phyloP scores from a whole-genome alignment of 2,329 filamentous ascomycete species.

The Thermomyces lanuginosus region DNA sequence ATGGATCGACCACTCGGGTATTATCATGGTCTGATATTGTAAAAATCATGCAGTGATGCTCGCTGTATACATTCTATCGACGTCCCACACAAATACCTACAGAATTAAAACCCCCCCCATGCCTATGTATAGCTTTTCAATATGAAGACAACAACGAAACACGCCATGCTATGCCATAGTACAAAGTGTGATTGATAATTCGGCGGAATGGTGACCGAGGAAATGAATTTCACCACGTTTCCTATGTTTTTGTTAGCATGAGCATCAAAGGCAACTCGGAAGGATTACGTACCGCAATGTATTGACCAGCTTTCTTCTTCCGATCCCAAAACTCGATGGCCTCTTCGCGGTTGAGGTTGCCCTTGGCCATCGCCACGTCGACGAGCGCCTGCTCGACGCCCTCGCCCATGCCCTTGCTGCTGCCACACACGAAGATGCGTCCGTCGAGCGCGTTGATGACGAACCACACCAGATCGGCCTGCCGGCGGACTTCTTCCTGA shows the following conservation, averaged over 20 bases:
- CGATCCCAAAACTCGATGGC: slow-evolving; percentile 76
- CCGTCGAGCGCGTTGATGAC: slow-evolving; percentile 94
- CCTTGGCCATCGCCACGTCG: slow-evolving; percentile 84
- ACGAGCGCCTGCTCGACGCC: slow-evolving; percentile 78
- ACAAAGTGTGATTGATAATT: no score
- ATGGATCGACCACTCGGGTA: no score
- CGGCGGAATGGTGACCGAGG: not conserved
- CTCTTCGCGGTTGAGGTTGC: slow-evolving; percentile 65
- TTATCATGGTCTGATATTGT: no score
- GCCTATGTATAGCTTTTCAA: no score
- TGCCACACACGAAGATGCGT: slow-evolving; percentile 89
- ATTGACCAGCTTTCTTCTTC: slow-evolving; percentile 86
- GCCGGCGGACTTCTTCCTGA: slow-evolving; percentile 80
- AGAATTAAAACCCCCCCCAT: no score
- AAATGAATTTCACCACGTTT: slow-evolving; percentile 17
- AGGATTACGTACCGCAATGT: slow-evolving; percentile 54
- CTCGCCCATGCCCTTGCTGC: slow-evolving; percentile 92
- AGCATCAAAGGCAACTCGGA: not conserved
- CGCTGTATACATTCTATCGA: no score
- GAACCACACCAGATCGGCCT: slow-evolving; percentile 96
- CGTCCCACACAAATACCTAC: no score
- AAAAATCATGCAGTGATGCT: no score
- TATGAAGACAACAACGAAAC: no score
- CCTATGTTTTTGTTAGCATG: slow-evolving; percentile 10
- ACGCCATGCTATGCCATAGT: no score